Percentiles rank a stretch among this genome's conserved stretches.
Conservation (phyloP, 768 basidiomycete genomes). For the Stropharia rugosoannulata region DNA sequence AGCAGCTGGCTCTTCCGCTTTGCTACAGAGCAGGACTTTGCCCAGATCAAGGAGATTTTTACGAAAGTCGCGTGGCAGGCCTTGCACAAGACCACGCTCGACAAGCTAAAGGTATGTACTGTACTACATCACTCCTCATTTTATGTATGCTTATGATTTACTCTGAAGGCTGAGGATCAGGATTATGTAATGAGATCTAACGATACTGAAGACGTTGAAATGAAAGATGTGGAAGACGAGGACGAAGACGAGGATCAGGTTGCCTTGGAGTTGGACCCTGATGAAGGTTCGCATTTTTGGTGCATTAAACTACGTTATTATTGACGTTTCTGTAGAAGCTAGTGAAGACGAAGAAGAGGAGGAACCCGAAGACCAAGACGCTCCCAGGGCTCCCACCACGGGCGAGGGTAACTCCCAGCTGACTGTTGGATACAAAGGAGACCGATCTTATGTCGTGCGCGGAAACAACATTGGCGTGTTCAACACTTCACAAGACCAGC, state of each 20-base stretch:
- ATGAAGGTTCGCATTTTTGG: conserved; percentile 46
- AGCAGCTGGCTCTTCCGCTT: conserved; percentile 88
- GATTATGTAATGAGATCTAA: conserved; percentile 75
- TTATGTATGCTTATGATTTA: not conserved
- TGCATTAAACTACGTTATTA: not conserved
- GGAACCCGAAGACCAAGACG: conserved; percentile 47
- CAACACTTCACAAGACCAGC: conserved; percentile 62
- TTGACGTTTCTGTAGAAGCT: conserved; percentile 29
- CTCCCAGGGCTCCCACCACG: conserved; percentile 33
- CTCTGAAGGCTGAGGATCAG: conserved; percentile 74
- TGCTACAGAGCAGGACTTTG: conserved; percentile 50
- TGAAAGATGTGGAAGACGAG: conserved; percentile 75
- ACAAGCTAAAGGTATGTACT: conserved; percentile 69
- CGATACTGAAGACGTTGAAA: conserved; percentile 74
- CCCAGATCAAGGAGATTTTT: conserved; percentile 59
- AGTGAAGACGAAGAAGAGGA: conserved; percentile 41
- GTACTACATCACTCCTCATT: not conserved
- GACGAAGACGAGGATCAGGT: conserved; percentile 83
- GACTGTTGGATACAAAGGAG: conserved; percentile 93
- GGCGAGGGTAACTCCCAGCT: conserved; percentile 85
- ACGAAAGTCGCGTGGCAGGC: conserved; percentile 80
- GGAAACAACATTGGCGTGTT: conserved; percentile 93
- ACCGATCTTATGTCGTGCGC: conserved; percentile 90
- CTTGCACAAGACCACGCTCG: conserved; percentile 70
- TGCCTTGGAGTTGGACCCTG: conserved; percentile 60